phyloP scores from a whole-genome alignment of 2,329 filamentous ascomycete genomes.

The Colletotrichum somersetense region DNA sequence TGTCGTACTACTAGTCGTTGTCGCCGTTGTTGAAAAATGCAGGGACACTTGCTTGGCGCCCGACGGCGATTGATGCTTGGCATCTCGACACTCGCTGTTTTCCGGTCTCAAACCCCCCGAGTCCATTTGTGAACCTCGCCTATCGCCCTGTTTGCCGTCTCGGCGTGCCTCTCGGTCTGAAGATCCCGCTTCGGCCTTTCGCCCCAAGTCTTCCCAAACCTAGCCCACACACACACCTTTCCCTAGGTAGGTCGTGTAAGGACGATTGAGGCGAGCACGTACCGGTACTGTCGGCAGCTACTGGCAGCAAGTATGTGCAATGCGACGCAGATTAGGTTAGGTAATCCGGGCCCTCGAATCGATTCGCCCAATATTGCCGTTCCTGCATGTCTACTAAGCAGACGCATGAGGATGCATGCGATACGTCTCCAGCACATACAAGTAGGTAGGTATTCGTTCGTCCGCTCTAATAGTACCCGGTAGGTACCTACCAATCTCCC shows the following conservation, averaged over 20 bases:
- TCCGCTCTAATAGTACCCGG: background rate
- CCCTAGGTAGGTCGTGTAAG: background rate
- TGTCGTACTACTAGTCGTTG: background rate
- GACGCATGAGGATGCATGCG: background rate
- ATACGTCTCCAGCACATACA: background rate
- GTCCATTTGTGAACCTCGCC: constrained; percentile 25
- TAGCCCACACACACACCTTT: background rate
- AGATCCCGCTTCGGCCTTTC: constrained; percentile 39
- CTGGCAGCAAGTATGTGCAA: constrained; percentile 18
- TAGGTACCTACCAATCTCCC: background rate
- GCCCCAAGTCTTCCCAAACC: constrained; percentile 27
- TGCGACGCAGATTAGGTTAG: constrained; percentile 33
- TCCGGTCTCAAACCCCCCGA: constrained; percentile 38
- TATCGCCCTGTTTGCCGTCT: constrained; percentile 1
- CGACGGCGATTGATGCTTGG: constrained; percentile 33
- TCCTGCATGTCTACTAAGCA: constrained; percentile 12
- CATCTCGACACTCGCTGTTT: constrained; percentile 38
- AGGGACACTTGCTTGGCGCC: constrained; percentile 29
- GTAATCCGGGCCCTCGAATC: constrained; percentile 27
- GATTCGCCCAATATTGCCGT: constrained; percentile 7
- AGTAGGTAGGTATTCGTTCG: background rate
- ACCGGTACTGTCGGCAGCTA: background rate
- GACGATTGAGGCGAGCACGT: constrained; percentile 10
- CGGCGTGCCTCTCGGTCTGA: constrained; percentile 33
- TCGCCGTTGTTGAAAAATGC: constrained; percentile 27